Evolutionary conservation across 192 early-diverging fungal genomes (phyloP).

Genomic region (Gamsiella multidivaricata): DNA sequence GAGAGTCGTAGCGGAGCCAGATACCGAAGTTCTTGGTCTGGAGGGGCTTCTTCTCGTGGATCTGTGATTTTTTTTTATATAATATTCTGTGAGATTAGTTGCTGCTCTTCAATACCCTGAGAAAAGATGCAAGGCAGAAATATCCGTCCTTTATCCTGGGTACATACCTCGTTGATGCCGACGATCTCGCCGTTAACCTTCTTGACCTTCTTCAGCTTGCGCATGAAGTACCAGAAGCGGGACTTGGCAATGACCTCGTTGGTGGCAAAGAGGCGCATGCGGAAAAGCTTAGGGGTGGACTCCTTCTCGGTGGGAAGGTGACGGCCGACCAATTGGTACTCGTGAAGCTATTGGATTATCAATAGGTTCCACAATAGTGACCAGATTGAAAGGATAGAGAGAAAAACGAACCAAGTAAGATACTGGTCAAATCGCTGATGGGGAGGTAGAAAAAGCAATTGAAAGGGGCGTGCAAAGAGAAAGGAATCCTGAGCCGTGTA

Average conservation of each 20-base stretch:
- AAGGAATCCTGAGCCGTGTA: background rate
- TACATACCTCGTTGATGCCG: constrained; percentile 90
- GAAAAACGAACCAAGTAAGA: constrained; percentile 56
- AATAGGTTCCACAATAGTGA: constrained; percentile 34
- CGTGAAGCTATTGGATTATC: constrained; percentile 59
- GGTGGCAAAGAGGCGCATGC: constrained; percentile 76
- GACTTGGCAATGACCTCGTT: constrained; percentile 99
- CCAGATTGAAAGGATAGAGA: constrained; percentile 36
- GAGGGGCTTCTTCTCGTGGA: constrained; percentile 93
- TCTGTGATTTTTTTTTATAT: too few species aligned
- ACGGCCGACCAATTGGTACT: constrained; percentile 91
- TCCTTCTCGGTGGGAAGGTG: constrained; percentile 96
- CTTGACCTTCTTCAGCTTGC: constrained; percentile 99
- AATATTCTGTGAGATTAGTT: too few species aligned
- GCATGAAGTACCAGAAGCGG: constrained; percentile 99
- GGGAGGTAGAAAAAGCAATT: background rate
- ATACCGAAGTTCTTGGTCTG: constrained; percentile 98
- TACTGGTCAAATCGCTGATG: constrained; percentile 53
- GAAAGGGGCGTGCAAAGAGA: background rate
- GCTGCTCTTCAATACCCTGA: too few species aligned
- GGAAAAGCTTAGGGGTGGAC: constrained; percentile 92
- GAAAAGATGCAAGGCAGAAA: too few species aligned
- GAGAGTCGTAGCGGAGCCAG: constrained; percentile 99
- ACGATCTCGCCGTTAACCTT: constrained; percentile 98
- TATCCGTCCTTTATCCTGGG: too few species aligned